Evolutionary conservation across 2,329 filamentous ascomycete genomes (phyloP).

Genomic region (Taxawa tesnikishii): DNA sequence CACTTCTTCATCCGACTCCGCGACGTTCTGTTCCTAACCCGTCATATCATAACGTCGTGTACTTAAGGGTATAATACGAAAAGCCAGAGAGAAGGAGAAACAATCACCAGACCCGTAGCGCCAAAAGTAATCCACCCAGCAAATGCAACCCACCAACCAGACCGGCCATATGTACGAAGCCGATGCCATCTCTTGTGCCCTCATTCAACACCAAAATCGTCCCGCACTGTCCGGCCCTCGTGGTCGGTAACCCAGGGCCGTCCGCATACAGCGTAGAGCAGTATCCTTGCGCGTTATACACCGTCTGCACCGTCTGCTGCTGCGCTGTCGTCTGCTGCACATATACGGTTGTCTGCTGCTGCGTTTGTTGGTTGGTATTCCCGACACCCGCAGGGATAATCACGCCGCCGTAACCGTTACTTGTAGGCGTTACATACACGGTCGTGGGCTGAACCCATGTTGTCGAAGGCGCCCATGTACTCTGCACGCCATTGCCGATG

Average conservation of each 20-base stretch:
- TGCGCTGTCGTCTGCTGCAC: not conserved
- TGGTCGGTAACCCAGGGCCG: slow-evolving; percentile 20
- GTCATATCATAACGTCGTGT: no score
- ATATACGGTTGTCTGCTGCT: slow-evolving; percentile 1
- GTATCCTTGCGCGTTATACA: slow-evolving; percentile 10
- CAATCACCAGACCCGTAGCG: no score
- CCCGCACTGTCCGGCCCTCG: slow-evolving; percentile 18
- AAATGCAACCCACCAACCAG: no score
- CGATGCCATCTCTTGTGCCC: not conserved
- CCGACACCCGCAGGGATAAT: not conserved
- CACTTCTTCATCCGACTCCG: no score
- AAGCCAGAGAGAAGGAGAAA: no score
- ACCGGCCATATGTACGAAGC: no score
- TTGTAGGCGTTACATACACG: slow-evolving; percentile 9
- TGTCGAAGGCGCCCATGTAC: slow-evolving; percentile 6
- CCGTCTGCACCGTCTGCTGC: not conserved
- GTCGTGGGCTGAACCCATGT: slow-evolving; percentile 11
- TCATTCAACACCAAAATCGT: slow-evolving; percentile 19
- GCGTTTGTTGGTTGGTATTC: not conserved
- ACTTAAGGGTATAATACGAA: no score
- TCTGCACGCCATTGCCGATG: slow-evolving; percentile 8
- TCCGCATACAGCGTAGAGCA: slow-evolving; percentile 20
- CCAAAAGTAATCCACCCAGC: no score
- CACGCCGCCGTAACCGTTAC: slow-evolving; percentile 10
- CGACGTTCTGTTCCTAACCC: no score